Percentiles rank a stretch among this genome's conserved stretches.
phyloP scores from a whole-genome alignment of 169 alveolate species.

The Plasmodium falciparum region DNA sequence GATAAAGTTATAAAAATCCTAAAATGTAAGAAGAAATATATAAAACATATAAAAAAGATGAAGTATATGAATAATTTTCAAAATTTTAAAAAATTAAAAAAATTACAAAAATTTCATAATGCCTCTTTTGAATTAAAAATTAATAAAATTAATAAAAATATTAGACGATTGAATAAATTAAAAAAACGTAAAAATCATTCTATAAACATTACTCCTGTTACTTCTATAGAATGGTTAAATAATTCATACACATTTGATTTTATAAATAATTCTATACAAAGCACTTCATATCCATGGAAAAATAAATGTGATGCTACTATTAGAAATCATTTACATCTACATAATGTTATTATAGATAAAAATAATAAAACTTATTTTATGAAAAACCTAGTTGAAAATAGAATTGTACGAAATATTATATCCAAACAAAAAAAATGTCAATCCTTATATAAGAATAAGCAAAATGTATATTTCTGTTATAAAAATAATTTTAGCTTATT shows the following conservation, averaged over 20 bases:
- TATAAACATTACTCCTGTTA: background rate
- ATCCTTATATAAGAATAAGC: conserved; percentile 42
- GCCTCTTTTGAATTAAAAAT: background rate
- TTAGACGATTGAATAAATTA: conserved; percentile 29
- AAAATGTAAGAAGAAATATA: background rate
- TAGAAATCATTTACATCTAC: conserved; percentile 51
- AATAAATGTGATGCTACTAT: conserved; percentile 72
- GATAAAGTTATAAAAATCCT: background rate
- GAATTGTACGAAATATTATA: conserved; percentile 49
- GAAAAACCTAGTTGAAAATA: conserved; percentile 67
- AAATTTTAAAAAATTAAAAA: background rate
- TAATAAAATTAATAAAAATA: conserved; percentile 22
- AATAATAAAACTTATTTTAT: conserved; percentile 17
- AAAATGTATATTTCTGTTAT: conserved; percentile 45
- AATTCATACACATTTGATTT: conserved; percentile 62
- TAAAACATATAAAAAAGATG: background rate
- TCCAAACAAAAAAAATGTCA: conserved; percentile 50
- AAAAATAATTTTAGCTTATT: conserved; percentile 48
- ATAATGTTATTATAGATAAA: conserved; percentile 35
- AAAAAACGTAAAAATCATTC: conserved; percentile 7
- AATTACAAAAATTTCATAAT: background rate
- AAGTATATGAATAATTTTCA: background rate
- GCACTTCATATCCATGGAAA: conserved; percentile 56
- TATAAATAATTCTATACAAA: conserved; percentile 47
- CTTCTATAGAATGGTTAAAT: conserved; percentile 62